Conservation (phyloP, 2,329 filamentous ascomycete species). For the Raffaelea albimanens region DNA sequence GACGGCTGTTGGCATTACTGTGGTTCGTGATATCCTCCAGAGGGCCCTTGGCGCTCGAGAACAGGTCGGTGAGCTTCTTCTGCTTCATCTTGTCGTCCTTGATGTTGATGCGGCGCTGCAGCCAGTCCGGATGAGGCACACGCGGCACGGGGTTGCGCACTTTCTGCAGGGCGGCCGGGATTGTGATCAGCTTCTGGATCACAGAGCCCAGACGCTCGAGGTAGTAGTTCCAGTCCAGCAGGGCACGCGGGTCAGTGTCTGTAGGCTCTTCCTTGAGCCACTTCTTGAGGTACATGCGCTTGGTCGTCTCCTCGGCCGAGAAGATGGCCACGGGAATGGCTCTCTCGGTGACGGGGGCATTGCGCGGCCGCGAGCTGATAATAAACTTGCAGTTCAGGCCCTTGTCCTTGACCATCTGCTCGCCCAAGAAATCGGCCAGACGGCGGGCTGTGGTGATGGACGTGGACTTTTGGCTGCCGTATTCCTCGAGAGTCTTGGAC, state of each 20-base stretch:
- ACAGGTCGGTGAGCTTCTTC: conserved; percentile 94
- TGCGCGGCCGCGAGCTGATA: conserved; percentile 78
- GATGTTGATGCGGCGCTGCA: conserved; percentile 83
- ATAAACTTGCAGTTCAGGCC: conserved; percentile 99
- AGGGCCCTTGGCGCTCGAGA: conserved; percentile 54
- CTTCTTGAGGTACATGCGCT: conserved; percentile 81
- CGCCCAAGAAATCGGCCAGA: conserved; percentile 88
- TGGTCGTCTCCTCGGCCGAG: conserved; percentile 81
- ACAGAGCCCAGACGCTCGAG: conserved; percentile 90
- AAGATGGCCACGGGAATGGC: conserved; percentile 96
- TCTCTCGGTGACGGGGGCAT: conserved; percentile 87
- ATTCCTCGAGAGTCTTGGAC: conserved; percentile 94
- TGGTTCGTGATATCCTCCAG: conserved; percentile 64
- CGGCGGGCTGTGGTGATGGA: conserved; percentile 98
- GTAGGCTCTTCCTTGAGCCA: conserved; percentile 91
- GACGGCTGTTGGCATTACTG: conserved; percentile 20
- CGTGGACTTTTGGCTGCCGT: conserved; percentile 89
- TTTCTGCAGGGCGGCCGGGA: conserved; percentile 92
- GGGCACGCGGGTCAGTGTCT: conserved; percentile 79
- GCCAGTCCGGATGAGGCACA: conserved; percentile 91
- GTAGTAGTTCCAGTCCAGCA: conserved; percentile 98
- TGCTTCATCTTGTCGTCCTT: conserved; percentile 98
- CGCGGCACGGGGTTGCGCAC: conserved; percentile 88
- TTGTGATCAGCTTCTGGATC: conserved; percentile 98
- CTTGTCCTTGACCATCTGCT: conserved; percentile 99